A percentile compares a stretch with the other conserved stretches of the same genome.
Evolutionary conservation across 129 eudicot species (phyloP).

Genomic region (sunflower (Helianthus annuus)): DNA sequence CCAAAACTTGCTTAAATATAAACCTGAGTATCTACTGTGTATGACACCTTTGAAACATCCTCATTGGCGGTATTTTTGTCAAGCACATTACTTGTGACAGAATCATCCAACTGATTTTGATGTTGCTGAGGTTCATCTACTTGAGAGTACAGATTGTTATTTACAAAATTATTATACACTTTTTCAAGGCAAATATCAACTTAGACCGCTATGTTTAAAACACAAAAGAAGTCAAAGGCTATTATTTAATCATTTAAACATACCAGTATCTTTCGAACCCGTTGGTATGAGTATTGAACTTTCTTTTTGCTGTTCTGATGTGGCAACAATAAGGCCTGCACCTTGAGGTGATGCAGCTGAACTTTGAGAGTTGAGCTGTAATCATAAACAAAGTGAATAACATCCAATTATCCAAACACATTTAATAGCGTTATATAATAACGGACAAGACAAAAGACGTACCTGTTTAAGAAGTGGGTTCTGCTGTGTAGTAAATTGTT

Average conservation of each 20-base stretch:
- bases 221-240: background rate
- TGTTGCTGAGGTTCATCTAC: constrained; percentile 77
- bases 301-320: constrained; percentile 64
- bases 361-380: too few species aligned
- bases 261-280: constrained; percentile 76
- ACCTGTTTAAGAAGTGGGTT: constrained; percentile 82
- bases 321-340: constrained; percentile 46
- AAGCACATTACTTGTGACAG: constrained; percentile 46
- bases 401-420: constrained; percentile 14
- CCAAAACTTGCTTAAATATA: constrained; percentile 15
- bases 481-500: constrained; percentile 75
- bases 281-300: constrained; percentile 46
- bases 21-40: constrained; percentile 61
- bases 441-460: background rate
- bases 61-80: constrained; percentile 65
- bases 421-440: constrained; percentile 1
- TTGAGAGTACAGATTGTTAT: constrained; percentile 18
- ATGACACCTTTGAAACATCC: constrained; percentile 69
- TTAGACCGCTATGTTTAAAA: too few species aligned
- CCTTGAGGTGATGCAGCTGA: constrained; percentile 51
- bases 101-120: constrained; percentile 54
- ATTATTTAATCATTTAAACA: constrained; percentile 1
- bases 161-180: background rate
- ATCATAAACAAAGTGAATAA: constrained; percentile 16
- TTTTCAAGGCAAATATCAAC: background rate